Evolutionary conservation across 257 asterid genomes (phyloP).

Genomic region (Solanum verrucosum): DNA sequence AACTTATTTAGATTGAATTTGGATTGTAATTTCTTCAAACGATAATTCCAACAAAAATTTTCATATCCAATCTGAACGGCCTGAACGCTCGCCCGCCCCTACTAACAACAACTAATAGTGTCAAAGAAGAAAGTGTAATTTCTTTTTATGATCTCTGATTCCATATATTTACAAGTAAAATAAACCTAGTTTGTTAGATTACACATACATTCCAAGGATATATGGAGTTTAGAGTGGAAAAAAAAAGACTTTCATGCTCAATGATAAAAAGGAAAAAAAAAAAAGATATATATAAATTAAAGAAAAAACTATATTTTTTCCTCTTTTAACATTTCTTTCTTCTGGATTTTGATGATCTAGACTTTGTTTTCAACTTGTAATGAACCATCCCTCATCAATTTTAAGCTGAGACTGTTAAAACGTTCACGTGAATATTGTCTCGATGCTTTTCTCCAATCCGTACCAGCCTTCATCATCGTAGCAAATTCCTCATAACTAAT

Average conservation of each 20-base stretch:
- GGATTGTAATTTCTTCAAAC: not conserved
- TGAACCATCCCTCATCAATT: constrained; percentile 58
- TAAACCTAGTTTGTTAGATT: not conserved
- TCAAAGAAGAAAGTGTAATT: not conserved
- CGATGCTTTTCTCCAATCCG: constrained; percentile 84
- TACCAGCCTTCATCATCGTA: constrained; percentile 79
- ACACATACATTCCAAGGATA: not conserved
- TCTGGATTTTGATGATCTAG: not conserved
- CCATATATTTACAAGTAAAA: constrained; percentile 1
- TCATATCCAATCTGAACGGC: not conserved
- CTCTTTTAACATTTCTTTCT: not conserved
- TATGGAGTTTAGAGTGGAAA: not conserved
- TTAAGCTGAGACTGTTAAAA: constrained; percentile 68
- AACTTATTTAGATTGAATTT: not conserved
- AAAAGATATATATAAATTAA: not conserved
- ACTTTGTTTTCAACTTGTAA: constrained; percentile 34
- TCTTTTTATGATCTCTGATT: not conserved
- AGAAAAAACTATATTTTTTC: not conserved
- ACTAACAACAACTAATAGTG: not conserved
- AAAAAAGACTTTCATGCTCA: not conserved
- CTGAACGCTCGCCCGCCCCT: not conserved
- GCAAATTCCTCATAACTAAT: constrained; percentile 78
- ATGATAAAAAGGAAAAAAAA: not conserved
- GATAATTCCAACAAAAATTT: not conserved
- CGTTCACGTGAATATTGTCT: constrained; percentile 65